Base-by-base conservation (phyloP, 176 grass and related monocot genomes). In the Oryza glaberrima region DNA sequence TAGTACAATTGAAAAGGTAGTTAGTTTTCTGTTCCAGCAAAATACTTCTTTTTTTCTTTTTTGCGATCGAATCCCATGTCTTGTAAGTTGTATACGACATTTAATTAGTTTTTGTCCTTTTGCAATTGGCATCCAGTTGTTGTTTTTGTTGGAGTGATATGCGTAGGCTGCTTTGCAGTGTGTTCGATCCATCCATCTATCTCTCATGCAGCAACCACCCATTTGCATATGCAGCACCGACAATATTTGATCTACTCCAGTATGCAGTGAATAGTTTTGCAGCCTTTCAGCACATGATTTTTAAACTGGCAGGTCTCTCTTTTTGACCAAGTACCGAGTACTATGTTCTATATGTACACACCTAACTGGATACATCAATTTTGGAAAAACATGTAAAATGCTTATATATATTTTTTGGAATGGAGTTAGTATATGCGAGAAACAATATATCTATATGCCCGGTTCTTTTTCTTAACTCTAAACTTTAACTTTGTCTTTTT, bases 201-300 rank as follows among this genome's bases (percentile, higher is more conserved):
- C 48, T 48, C 36, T 77, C 40, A 64, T 67, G 81, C 76, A 49
- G 68, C 81, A 26, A 84, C 76, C 61, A 80, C 60, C 32, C 68
- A 84, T 76, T 13, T 72, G 40, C 36, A 58, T 58, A 58, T 58
- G 76, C 70, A 80, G 76, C 76, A 80, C 87, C 87, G 70, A 89
- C 82, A 80, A 78, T 75, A 61, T 63, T 63, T 1, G 1, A 70
- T 9, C 69, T 48, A 65, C 13, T 36, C 38, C 60, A 34, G 28
- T 76, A 58, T 44, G 20, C 74, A 45, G 41, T 32, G 9, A 83
- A 11, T 51, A 61, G 17, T 47, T 25, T 16, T 19, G 13, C 51
- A 54, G 13, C 51, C 38, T 68, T 49, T 64, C 26, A 34, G 73
- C 6, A 17, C 0, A 64, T 47, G 30, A 49, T 44, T 76, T 65